A percentile compares a stretch with the other conserved stretches of the same genome.
phyloP scores from a whole-genome alignment of 2,329 filamentous ascomycete species.

The Fusarium guadeloupense region DNA sequence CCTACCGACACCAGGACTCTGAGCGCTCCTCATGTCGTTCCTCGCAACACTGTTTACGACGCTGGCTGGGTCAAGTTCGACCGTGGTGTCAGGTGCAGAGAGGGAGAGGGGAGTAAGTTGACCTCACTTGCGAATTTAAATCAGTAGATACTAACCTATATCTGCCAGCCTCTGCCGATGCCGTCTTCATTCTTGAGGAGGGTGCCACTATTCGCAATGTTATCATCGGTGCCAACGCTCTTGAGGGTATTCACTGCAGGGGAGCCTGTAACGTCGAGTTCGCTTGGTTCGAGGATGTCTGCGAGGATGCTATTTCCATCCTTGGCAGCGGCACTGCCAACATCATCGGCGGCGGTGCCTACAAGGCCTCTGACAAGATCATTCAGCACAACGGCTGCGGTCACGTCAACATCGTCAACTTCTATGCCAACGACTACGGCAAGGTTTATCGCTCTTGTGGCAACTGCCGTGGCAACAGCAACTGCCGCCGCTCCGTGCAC shows the following conservation, averaged over 20 bases:
- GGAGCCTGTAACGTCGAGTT: slow-evolving; percentile 54
- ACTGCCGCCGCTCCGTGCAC: slow-evolving; percentile 53
- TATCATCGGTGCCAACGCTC: slow-evolving; percentile 56
- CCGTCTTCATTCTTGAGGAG: slow-evolving; percentile 52
- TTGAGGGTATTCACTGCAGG: slow-evolving; percentile 57
- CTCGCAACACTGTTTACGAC: slow-evolving; percentile 40
- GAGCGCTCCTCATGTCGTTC: slow-evolving; percentile 45
- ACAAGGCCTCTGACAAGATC: slow-evolving; percentile 55
- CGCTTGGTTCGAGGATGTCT: slow-evolving; percentile 60
- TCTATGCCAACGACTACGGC: slow-evolving; percentile 54
- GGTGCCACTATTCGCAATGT: slow-evolving; percentile 56
- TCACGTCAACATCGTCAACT: slow-evolving; percentile 51
- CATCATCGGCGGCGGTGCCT: slow-evolving; percentile 56
- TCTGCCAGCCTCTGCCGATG: slow-evolving; percentile 37
- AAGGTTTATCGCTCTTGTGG: slow-evolving; percentile 48
- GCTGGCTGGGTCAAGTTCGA: slow-evolving; percentile 49
- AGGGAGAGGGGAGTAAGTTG: slow-evolving; percentile 54
- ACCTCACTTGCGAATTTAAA: too few species aligned
- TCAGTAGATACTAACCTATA: not conserved
- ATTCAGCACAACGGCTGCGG: slow-evolving; percentile 59
- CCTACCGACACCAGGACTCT: slow-evolving; percentile 40
- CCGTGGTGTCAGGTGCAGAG: slow-evolving; percentile 53
- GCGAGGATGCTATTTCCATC: slow-evolving; percentile 45
- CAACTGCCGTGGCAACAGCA: slow-evolving; percentile 40
- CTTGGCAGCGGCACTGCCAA: slow-evolving; percentile 43